Base-by-base conservation (phyloP, 2,329 filamentous ascomycete genomes). In the Phaeosphaeriaceae sp. region DNA sequence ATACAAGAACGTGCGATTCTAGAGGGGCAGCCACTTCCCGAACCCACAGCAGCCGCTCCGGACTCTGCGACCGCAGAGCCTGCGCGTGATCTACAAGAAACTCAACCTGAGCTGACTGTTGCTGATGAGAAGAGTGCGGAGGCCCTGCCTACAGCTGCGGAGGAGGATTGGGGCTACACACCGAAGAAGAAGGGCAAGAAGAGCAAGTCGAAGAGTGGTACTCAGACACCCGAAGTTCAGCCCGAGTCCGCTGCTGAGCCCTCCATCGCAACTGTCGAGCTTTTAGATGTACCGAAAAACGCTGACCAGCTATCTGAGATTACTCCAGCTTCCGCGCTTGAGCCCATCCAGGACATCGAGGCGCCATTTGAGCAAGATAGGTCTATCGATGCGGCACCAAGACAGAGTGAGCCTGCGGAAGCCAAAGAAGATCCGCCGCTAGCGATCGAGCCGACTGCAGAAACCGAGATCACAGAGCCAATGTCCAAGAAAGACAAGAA, bases 141-240 rank as follows among this genome's bases (percentile, higher is more conserved):
- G 45, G 22, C 22, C 25, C 9, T 17, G 10, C 45, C 45, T 17
- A 5, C 22, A 15, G 11, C 22, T 25, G 22, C 45, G 22, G 45
- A 47, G n/a, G 62, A 63, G 33, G 58, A 62, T 21, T 59, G 53
- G 53, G 61, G 27, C 10, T 57, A 51, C 40, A 42, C 61, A 10
- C 31, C 60, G 50, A 66, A 64, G 20, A 71, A 72, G 54, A 70
- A 70, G 46, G 48, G 54, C 47, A 70, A 69, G 51, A 72, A 69
- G 55, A 51, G 36, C 51, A 67, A 68, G 54, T 56, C 46, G 36
- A 65, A 62, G 56, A 69, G 57, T 24, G 62, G 57, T 27, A 21
- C 53, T 6, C 51, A 59, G n/a, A 63, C 57, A 7, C 60, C 57
- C 5, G 54, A 56, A 15, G 24, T 48, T 24, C 58, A 62, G 33